Evolutionary conservation across 495 filamentous ascomycete species (phyloP).

Genomic region (Venustampulla echinocandica): DNA sequence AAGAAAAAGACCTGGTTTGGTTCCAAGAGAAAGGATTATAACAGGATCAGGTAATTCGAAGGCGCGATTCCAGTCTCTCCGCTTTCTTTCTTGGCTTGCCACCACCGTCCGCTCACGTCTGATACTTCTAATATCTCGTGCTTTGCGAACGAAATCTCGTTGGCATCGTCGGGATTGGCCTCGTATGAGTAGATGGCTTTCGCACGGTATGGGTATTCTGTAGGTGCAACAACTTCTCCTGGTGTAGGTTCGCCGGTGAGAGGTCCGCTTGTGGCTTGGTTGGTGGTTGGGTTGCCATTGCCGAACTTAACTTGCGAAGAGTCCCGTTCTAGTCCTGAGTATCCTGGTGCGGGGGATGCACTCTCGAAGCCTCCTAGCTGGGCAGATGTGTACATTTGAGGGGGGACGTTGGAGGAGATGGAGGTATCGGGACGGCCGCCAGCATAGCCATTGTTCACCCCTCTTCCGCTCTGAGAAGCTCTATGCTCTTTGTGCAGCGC

Average conservation of each 20-base stretch:
- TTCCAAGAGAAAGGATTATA: conserved; percentile 47
- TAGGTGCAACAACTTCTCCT: conserved; percentile 66
- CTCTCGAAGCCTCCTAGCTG: conserved; percentile 95
- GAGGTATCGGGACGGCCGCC: conserved; percentile 70
- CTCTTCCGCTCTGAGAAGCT: conserved; percentile 46
- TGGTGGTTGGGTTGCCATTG: conserved; percentile 23
- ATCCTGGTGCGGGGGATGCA: conserved; percentile 75
- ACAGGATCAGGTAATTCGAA: conserved; percentile 93
- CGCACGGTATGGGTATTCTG: conserved; percentile 92
- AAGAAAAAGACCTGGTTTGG: background rate
- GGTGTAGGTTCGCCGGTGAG: conserved; percentile 29
- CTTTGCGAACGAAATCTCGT: conserved; percentile 95
- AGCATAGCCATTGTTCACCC: conserved; percentile 59
- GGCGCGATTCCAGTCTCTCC: conserved; percentile 97
- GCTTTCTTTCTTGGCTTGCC: conserved; percentile 92
- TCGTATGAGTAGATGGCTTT: conserved; percentile 99
- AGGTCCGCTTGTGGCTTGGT: conserved; percentile 9
- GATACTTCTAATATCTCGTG: conserved; percentile 95
- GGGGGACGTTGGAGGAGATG: conserved; percentile 58
- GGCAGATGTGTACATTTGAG: conserved; percentile 95
- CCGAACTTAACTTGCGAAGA: conserved; percentile 52
- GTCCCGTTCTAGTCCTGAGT: conserved; percentile 33
- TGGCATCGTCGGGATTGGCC: conserved; percentile 94
- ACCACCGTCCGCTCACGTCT: conserved; percentile 95
- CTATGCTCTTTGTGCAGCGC: conserved; percentile 80